Evolutionary conservation across 78 protist genomes (phyloP).

Genomic region (Monocercomonoides exilis): DNA sequence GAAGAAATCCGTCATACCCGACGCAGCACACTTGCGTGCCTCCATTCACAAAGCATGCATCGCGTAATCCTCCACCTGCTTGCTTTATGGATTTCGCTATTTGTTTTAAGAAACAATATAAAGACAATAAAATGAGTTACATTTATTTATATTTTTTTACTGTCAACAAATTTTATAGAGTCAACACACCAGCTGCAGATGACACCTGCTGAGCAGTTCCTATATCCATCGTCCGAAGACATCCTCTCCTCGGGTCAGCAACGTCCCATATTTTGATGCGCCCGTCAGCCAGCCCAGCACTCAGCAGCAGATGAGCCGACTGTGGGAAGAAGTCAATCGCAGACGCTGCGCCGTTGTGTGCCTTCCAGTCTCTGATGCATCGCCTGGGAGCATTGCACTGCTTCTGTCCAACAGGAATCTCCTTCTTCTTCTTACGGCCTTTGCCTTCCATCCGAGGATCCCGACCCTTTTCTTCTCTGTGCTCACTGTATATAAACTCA

Average conservation of each 20-base stretch:
- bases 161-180: too few species aligned
- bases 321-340: slow-evolving; percentile 59
- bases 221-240: not conserved
- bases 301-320: slow-evolving; percentile 70
- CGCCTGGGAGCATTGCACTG: not conserved
- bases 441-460: too few species aligned
- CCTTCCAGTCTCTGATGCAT: not conserved
- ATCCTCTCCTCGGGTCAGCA: not conserved
- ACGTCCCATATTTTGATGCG: not conserved
- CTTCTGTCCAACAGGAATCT: too few species aligned
- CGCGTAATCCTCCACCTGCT: too few species aligned
- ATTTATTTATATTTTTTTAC: too few species aligned
- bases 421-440: too few species aligned
- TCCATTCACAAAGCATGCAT: not conserved
- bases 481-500: too few species aligned
- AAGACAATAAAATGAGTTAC: too few species aligned
- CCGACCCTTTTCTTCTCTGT: too few species aligned
- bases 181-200: too few species aligned
- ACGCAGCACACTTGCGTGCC: slow-evolving; percentile 49
- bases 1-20: slow-evolving; percentile 57
- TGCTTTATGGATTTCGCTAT: too few species aligned
- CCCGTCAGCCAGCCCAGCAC: not conserved
- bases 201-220: not conserved
- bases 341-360: slow-evolving; percentile 58
- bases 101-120: too few species aligned